Evolutionary conservation across 169 alveolate genomes (phyloP).

Genomic region (Plasmodium knowlesi): DNA sequence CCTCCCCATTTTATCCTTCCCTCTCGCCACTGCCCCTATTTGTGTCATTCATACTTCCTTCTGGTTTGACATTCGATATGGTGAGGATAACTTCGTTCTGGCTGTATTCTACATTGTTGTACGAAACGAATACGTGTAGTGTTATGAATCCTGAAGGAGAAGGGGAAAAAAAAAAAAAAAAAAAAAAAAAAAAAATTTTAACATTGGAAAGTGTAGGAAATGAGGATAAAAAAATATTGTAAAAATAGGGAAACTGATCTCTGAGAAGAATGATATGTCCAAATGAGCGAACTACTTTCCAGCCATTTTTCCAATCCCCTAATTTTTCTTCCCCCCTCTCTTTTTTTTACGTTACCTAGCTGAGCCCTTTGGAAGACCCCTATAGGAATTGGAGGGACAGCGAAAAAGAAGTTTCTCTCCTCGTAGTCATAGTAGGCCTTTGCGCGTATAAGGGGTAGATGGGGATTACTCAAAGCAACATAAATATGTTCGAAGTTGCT

Average conservation of each 20-base stretch:
- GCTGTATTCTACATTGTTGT: constrained; percentile 55
- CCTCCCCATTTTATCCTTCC: background rate
- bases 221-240: background rate
- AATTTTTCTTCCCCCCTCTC: background rate
- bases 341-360: background rate
- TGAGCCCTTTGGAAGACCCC: constrained; percentile 10
- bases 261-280: background rate
- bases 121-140: constrained; percentile 48
- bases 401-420: constrained; percentile 5
- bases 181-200: background rate
- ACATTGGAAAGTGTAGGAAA: background rate
- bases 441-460: background rate
- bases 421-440: constrained; percentile 38
- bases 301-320: background rate
- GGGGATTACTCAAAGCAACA: constrained; percentile 43
- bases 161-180: background rate
- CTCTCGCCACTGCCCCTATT: background rate
- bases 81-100: constrained; percentile 29
- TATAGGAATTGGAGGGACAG: constrained; percentile 31
- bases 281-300: background rate
- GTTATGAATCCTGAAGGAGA: constrained; percentile 26
- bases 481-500: constrained; percentile 10
- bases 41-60: background rate
- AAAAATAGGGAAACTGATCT: background rate
- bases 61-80: constrained; percentile 6